A percentile compares a stretch with the other conserved stretches of the same genome.
These are phyloP conservation scores for Penicillium paneum DNA, from an alignment of 2,329 filamentous ascomycete species.

Conservation along the genomic window DNA sequence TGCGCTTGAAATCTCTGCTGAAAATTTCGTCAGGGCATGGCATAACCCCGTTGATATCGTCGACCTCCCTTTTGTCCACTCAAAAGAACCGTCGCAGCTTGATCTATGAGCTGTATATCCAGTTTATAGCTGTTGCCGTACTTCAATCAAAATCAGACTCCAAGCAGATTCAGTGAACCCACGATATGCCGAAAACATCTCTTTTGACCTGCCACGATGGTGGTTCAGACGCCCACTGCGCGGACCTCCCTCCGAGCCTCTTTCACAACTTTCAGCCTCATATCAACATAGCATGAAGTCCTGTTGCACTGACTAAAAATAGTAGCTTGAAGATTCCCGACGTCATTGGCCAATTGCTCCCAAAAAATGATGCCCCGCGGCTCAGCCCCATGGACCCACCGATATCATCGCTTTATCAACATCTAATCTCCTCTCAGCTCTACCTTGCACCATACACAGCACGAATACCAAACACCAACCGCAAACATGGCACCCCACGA, in stretches of 20 bases:
- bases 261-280: background rate
- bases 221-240: background rate
- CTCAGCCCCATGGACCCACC: conserved; percentile 4
- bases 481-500: conserved; percentile 58
- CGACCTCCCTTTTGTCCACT: background rate
- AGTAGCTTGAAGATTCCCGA: background rate
- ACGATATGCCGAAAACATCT: background rate
- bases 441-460: background rate
- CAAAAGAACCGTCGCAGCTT: background rate
- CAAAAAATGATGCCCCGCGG: conserved; percentile 6
- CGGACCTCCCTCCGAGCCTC: background rate
- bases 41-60: background rate
- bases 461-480: background rate
- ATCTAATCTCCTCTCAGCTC: background rate
- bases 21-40: background rate
- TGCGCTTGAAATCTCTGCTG: background rate
- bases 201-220: background rate
- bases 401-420: background rate
- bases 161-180: no score
- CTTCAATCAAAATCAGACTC: background rate
- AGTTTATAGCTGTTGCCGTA: no score
- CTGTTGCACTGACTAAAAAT: conserved; percentile 2
- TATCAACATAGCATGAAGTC: background rate
- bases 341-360: conserved; percentile 4
- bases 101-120: no score